phyloP scores from a whole-genome alignment of 208 protist genomes.

The Naegleria lovaniensis region DNA sequence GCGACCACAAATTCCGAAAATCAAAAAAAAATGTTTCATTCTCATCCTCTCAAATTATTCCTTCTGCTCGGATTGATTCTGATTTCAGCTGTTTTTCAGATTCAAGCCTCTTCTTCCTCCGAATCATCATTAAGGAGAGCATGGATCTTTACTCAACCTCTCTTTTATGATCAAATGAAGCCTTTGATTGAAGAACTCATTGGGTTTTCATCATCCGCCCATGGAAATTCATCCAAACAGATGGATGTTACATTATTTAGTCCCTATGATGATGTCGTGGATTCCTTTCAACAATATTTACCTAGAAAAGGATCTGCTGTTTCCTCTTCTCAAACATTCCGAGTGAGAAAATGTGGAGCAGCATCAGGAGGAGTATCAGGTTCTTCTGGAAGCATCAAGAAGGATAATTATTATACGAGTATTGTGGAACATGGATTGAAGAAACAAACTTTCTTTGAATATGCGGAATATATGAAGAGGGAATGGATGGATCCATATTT shows the following conservation, averaged over 20 bases:
- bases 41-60: too few species aligned
- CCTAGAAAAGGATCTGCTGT: background rate
- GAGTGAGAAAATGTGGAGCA: too few species aligned
- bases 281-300: background rate
- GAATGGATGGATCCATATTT: background rate
- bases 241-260: background rate
- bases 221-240: too few species aligned
- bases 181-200: background rate
- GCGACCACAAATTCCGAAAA: too few species aligned
- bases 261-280: background rate
- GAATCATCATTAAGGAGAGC: background rate
- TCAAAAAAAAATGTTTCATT: too few species aligned
- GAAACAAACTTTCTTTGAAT: background rate
- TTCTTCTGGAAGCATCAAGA: too few species aligned
- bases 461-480: background rate
- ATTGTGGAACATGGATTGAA: background rate
- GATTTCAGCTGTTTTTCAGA: too few species aligned
- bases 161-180: background rate
- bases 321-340: background rate
- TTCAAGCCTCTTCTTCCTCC: too few species aligned
- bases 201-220: background rate
- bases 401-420: background rate
- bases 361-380: too few species aligned
- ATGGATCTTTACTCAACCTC: background rate
- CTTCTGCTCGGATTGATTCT: too few species aligned